Percentiles rank a stretch among this genome's conserved stretches.
These are phyloP conservation scores for Suillus subaureus DNA, from an alignment of 768 basidiomycete genomes.

Conservation along the genomic window DNA sequence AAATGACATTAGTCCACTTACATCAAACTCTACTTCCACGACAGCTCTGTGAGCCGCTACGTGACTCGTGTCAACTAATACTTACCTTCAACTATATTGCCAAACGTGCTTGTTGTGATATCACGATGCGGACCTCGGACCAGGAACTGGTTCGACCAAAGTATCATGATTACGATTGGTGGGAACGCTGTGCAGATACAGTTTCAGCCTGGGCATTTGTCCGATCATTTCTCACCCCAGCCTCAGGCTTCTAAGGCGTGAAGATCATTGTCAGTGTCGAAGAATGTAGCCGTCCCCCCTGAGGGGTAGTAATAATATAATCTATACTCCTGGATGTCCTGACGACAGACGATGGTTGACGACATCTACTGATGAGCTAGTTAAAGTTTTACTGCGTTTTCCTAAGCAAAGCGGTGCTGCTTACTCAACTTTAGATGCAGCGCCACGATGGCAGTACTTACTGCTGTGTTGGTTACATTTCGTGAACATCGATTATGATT, in stretches of 20 bases:
- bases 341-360: not conserved
- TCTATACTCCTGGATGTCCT: not conserved
- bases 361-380: not conserved
- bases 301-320: not conserved
- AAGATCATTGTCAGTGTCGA: not conserved
- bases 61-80: not conserved
- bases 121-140: not conserved
- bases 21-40: not conserved
- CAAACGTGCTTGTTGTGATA: not conserved
- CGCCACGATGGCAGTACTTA: not conserved
- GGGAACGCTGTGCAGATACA: not conserved
- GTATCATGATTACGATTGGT: not conserved
- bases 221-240: not conserved
- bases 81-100: not conserved
- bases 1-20: not conserved
- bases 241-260: too few relatives aligned
- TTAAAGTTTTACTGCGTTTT: not conserved
- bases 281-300: not conserved
- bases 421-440: not conserved
- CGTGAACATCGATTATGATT: not conserved
- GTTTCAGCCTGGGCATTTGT: not conserved
- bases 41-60: not conserved
- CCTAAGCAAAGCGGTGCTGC: not conserved
- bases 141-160: not conserved
- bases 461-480: conserved; percentile 3